A percentile compares a stretch with the other conserved stretches of the same genome.
These are phyloP conservation scores for Tilletia setariae DNA, from an alignment of 1,284 basidiomycete genomes.

Conservation along the genomic window DNA sequence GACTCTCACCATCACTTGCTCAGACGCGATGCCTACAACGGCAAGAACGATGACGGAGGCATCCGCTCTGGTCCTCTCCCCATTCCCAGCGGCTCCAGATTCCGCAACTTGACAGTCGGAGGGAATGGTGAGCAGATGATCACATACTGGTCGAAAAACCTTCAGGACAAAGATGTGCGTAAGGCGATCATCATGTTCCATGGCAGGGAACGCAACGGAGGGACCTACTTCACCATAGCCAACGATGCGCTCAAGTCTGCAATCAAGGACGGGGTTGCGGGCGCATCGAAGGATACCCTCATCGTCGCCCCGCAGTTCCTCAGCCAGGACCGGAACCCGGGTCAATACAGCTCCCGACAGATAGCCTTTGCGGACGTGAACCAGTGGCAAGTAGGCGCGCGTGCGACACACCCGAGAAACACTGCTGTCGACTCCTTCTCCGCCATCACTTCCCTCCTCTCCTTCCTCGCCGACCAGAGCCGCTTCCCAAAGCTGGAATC, in stretches of 20 bases:
- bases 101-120: constrained; percentile 34
- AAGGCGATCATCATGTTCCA: constrained; percentile 52
- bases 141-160: constrained; percentile 33
- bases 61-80: neutral
- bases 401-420: constrained; percentile 37
- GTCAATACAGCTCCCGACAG: constrained; percentile 37
- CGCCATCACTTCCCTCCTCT: constrained; percentile 41
- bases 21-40: constrained; percentile 10
- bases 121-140: constrained; percentile 26
- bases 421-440: constrained; percentile 43
- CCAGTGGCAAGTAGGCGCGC: constrained; percentile 47
- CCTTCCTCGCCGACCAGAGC: constrained; percentile 31
- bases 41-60: constrained; percentile 7
- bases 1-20: neutral
- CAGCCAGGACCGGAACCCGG: constrained; percentile 34
- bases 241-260: constrained; percentile 34
- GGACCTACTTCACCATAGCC: constrained; percentile 35
- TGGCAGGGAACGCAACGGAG: constrained; percentile 43
- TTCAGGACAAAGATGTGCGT: constrained; percentile 26
- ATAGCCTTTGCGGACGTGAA: constrained; percentile 48
- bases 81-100: neutral
- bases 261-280: constrained; percentile 22
- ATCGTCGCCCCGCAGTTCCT: constrained; percentile 49
- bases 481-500: constrained; percentile 39
- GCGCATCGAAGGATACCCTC: constrained; percentile 33